Base-by-base conservation (phyloP, 768 basidiomycete species). In the Amanita fuliginea region DNA sequence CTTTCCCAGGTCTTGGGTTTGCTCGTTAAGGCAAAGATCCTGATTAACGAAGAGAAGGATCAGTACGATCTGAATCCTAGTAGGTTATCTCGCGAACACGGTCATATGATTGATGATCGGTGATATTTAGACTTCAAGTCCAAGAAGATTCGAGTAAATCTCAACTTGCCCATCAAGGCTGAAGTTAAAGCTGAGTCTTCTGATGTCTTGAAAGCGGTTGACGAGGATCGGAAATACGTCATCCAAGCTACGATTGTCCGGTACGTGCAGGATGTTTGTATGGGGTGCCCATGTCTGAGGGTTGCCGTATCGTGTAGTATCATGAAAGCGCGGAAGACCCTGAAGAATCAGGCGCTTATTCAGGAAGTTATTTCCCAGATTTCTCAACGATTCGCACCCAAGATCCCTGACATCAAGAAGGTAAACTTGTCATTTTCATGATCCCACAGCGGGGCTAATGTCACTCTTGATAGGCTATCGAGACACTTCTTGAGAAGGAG, bases 401-500 rank as follows among this genome's bases (percentile, higher is more conserved):
- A 91, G 72, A 88, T 97, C 46, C 83, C 90, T 2, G 93, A 96
- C 61, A 93, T 98, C 69, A 98, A 98, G 68, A 94, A 95, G 81
- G 89, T 86, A 14, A 8, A 64, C 56, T n/a, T n/a, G 22, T 41
- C 33, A 9, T 34, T n/a, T 19, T 22, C 32, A 19, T 50, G 40
- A 14, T 16, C 3, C 37, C 45, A 39, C 40, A 36, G 28, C 16
- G 44, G 39, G 16, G 41, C 57, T 32, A 59, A 51, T 55, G 57
- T 43, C 4, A 35, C 51, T 54, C 42, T 33, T n/a, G 10, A 10
- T 52, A 88, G 86, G 88, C 90, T 3, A 95, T 97, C 52, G 92
- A 95, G 61, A 81, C 81, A 11, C 70, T 98, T 16, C 71, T 97
- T 42, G 95, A 97, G 70, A 95, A 95, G 69, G 95, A 99, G 64